A percentile compares a stretch with the other conserved stretches of the same genome.
Conservation (phyloP, 768 basidiomycete species). For the Suillus placidus region DNA sequence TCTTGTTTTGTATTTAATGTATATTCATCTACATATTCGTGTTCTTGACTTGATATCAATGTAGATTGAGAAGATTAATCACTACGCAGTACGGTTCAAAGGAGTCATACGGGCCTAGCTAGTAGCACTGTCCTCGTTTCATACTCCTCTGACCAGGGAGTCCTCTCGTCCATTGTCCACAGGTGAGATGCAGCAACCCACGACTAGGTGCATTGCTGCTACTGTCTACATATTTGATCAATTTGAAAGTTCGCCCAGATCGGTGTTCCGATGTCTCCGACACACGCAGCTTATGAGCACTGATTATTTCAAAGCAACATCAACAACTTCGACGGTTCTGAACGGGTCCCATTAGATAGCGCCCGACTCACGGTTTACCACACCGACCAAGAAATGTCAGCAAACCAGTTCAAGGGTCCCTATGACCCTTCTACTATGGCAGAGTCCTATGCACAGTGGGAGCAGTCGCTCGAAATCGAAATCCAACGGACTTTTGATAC, state of each 20-base stretch:
- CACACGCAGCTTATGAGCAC: not conserved
- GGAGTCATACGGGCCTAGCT: not conserved
- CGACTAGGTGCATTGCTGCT: not conserved
- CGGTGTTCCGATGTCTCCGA: not conserved
- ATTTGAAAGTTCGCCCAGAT: not conserved
- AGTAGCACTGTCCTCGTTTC: not conserved
- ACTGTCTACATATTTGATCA: too few relatives aligned
- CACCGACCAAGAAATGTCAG: not conserved
- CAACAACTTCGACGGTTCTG: not conserved
- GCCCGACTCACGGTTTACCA: conserved; percentile 29
- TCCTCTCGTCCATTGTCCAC: not conserved
- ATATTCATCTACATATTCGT: conserved; percentile 12
- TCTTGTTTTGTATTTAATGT: conserved; percentile 27
- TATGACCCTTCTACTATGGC: conserved; percentile 6
- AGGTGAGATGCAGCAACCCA: not conserved
- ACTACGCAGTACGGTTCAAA: not conserved
- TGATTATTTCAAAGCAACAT: not conserved
- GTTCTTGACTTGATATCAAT: conserved; percentile 1
- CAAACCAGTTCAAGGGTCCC: not conserved
- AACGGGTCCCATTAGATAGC: not conserved
- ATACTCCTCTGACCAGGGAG: not conserved
- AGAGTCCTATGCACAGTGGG: conserved; percentile 7
- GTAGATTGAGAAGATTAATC: not conserved
- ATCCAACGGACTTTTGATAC: conserved; percentile 2
- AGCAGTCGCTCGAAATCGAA: conserved; percentile 7